Conservation (phyloP, 345 rosid species). For the Eucalyptus sideroxylon region DNA sequence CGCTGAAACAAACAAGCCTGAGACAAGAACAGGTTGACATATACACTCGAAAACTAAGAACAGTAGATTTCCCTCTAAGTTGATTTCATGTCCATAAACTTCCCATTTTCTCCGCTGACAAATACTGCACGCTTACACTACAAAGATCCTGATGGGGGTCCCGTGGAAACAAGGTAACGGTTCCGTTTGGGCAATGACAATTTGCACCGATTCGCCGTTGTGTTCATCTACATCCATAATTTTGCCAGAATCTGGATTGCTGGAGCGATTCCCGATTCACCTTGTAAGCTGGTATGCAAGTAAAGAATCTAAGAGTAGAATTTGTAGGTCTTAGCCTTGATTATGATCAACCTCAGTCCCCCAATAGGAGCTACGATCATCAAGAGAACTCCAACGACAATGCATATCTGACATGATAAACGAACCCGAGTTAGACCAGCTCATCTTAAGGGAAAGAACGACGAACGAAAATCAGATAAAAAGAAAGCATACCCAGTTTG, state of each 20-base stretch:
- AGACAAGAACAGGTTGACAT: background rate
- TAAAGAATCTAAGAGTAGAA: slow-evolving; percentile 33
- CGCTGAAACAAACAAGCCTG: background rate
- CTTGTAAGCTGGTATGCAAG: background rate
- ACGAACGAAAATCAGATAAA: background rate
- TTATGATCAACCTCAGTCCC: slow-evolving; percentile 58
- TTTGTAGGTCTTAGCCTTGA: slow-evolving; percentile 35
- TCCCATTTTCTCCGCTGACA: background rate
- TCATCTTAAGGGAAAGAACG: background rate
- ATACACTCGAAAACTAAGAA: background rate
- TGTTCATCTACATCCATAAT: background rate
- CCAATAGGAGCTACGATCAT: slow-evolving; percentile 81
- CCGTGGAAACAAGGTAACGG: background rate
- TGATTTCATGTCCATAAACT: background rate
- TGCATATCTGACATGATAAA: slow-evolving; percentile 52
- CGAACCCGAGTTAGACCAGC: background rate
- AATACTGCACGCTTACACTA: background rate
- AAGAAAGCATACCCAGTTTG: slow-evolving; percentile 48
- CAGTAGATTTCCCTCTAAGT: background rate
- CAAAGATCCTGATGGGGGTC: background rate
- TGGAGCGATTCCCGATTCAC: background rate
- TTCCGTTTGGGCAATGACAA: background rate
- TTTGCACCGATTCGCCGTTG: background rate
- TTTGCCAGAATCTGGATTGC: background rate
- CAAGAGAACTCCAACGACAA: slow-evolving; percentile 38